Conservation (phyloP, 495 filamentous ascomycete genomes). For the Penicillium silybi region DNA sequence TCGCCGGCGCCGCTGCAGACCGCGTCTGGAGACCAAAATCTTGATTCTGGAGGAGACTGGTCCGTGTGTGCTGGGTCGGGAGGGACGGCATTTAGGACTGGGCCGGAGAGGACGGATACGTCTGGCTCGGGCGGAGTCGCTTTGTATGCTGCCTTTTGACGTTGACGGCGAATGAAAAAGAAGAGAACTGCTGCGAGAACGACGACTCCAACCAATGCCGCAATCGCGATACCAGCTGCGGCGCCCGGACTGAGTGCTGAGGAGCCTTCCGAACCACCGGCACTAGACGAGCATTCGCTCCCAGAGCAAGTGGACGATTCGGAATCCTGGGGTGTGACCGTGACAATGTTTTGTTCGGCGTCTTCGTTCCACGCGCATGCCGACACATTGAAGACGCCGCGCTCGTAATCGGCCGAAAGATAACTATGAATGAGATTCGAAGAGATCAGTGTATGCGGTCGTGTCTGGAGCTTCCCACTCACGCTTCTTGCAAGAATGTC, state of each 20-base stretch:
- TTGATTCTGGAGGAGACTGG: not conserved
- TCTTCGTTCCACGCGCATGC: conserved; percentile 16
- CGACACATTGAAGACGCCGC: conserved; percentile 43
- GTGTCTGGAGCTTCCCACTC: not conserved
- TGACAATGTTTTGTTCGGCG: conserved; percentile 13
- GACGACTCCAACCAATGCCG: conserved; percentile 12
- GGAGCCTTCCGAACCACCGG: not conserved
- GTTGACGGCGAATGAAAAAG: conserved; percentile 17
- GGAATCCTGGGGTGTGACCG: conserved; percentile 8
- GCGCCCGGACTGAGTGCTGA: conserved; percentile 28
- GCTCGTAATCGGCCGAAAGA: conserved; percentile 63
- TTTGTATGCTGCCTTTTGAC: conserved; percentile 12
- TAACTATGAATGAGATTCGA: conserved; percentile 33
- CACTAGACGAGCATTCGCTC: conserved; percentile 3
- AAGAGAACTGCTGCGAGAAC: conserved; percentile 12
- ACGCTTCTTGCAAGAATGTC: conserved; percentile 63
- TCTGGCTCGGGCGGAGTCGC: conserved; percentile 9
- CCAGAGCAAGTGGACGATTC: conserved; percentile 2
- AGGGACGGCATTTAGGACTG: conserved; percentile 10
- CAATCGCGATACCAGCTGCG: conserved; percentile 24
- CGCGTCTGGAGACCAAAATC: conserved; percentile 17
- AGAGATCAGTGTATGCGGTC: not conserved
- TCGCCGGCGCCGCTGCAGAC: not conserved
- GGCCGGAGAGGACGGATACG: conserved; percentile 12
- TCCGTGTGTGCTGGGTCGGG: conserved; percentile 1